Percentiles rank a stretch among this genome's conserved stretches.
Evolutionary conservation across 1,139 yeast species (phyloP).

Genomic region (Pichia sp.): DNA sequence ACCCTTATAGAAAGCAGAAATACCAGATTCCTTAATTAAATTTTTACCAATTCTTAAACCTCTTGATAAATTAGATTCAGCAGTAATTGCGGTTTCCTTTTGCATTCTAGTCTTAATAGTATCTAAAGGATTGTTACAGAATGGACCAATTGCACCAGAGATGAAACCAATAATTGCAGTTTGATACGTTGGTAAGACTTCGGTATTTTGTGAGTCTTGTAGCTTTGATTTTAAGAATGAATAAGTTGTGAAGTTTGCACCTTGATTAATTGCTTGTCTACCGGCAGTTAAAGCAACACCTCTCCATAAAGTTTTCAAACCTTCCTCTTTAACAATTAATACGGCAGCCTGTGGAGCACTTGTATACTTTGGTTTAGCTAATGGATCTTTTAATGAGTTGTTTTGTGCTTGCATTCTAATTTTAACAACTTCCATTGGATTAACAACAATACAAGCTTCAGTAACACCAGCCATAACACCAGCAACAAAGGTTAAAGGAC

Average conservation of each 20-base stretch:
- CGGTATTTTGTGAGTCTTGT: conserved; percentile 57
- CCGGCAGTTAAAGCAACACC: conserved; percentile 96
- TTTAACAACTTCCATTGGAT: conserved; percentile 96
- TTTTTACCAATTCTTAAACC: conserved; percentile 76
- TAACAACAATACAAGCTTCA: conserved; percentile 90
- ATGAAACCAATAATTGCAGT: conserved; percentile 86
- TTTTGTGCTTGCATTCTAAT: conserved; percentile 95
- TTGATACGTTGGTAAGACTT: conserved; percentile 84
- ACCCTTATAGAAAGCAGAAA: conserved; percentile 86
- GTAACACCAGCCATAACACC: conserved; percentile 98
- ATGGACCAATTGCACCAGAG: conserved; percentile 96
- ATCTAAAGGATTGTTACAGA: conserved; percentile 95
- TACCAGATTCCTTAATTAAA: conserved; percentile 83
- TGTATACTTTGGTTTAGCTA: conserved; percentile 70
- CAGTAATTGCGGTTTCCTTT: conserved; percentile 64
- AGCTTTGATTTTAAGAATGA: conserved; percentile 72
- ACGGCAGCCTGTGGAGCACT: conserved; percentile 90
- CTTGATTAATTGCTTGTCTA: conserved; percentile 97
- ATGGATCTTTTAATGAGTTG: conserved; percentile 71
- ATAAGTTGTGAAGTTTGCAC: conserved; percentile 95
- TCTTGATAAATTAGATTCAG: conserved; percentile 69
- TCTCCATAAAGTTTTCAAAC: conserved; percentile 79
- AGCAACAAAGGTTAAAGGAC: conserved; percentile 72
- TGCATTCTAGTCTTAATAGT: conserved; percentile 97
- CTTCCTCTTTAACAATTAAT: conserved; percentile 84